These are phyloP conservation scores for Cyberlindnera maritima DNA, from an alignment of 805 yeast genomes.

Conservation along the genomic window DNA sequence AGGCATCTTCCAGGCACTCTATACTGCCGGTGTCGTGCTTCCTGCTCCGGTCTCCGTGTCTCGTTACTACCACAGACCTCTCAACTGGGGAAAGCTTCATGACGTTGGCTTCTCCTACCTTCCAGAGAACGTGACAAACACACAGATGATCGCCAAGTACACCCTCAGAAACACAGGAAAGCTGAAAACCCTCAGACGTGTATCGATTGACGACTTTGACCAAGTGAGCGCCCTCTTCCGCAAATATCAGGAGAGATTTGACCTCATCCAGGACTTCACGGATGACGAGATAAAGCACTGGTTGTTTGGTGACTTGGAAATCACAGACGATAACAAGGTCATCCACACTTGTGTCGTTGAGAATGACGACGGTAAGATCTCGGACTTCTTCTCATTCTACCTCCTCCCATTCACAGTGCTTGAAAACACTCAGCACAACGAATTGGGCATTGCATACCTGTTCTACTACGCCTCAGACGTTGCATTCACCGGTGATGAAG, in stretches of 20 bases:
- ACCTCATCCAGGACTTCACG: constrained; percentile 64
- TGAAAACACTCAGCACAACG: constrained; percentile 56
- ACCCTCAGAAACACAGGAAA: constrained; percentile 54
- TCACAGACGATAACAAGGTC: constrained; percentile 44
- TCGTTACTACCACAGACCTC: constrained; percentile 89
- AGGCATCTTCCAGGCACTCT: constrained; percentile 93
- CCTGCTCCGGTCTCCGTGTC: constrained; percentile 92
- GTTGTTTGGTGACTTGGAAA: constrained; percentile 55
- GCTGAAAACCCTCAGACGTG: constrained; percentile 47
- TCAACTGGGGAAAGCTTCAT: constrained; percentile 85
- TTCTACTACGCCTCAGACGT: constrained; percentile 85
- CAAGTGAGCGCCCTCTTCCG: constrained; percentile 58
- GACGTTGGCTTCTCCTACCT: constrained; percentile 88
- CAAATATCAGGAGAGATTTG: constrained; percentile 66
- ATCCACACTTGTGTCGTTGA: constrained; percentile 77
- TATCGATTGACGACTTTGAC: constrained; percentile 60
- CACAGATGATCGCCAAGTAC: constrained; percentile 67
- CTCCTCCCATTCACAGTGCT: constrained; percentile 84
- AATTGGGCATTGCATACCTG: constrained; percentile 81
- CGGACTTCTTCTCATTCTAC: constrained; percentile 90
- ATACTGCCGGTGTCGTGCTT: constrained; percentile 86
- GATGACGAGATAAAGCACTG: constrained; percentile 78
- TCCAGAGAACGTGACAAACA: constrained; percentile 69
- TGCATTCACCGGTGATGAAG: constrained; percentile 39
- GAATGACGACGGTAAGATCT: constrained; percentile 52